Conservation (phyloP, 257 asterid species). For the Petunia axillaris region DNA sequence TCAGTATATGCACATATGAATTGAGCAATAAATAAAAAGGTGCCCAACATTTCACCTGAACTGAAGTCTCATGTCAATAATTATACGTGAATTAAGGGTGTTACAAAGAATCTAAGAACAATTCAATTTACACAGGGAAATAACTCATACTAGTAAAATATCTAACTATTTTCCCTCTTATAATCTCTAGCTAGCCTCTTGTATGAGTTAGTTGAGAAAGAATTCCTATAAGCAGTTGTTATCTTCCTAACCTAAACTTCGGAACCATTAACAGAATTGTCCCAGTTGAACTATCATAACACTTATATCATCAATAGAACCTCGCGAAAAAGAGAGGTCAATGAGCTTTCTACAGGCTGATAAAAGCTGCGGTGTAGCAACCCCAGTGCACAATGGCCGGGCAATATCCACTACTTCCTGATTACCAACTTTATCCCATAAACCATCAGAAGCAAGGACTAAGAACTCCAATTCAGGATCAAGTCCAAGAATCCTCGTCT, state of each 20-base stretch:
- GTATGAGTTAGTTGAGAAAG: neutral
- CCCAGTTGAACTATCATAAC: conserved; percentile 63
- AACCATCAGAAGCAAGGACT: conserved; percentile 89
- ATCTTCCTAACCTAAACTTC: neutral
- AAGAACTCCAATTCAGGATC: conserved; percentile 71
- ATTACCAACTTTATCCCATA: conserved; percentile 91
- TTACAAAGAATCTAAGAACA: neutral
- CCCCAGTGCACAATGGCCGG: conserved; percentile 46
- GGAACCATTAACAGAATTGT: conserved; percentile 24
- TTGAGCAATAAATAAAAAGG: neutral
- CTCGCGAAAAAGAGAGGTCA: conserved; percentile 72
- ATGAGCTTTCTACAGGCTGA: conserved; percentile 73
- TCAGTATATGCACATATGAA: neutral
- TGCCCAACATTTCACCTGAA: neutral
- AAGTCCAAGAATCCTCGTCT: conserved; percentile 53
- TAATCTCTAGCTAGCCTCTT: conserved; percentile 5
- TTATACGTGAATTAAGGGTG: neutral
- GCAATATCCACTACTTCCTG: conserved; percentile 81
- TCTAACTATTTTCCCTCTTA: neutral
- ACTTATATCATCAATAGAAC: conserved; percentile 74
- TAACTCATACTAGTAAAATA: conserved; percentile 7
- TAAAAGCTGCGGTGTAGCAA: conserved; percentile 45
- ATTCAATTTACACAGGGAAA: conserved; percentile 7
- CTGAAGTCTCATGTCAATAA: neutral
- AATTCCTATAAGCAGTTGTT: neutral